Evolutionary conservation across 805 yeast species (phyloP).

Genomic region (Nakazawaea ishiwadae): DNA sequence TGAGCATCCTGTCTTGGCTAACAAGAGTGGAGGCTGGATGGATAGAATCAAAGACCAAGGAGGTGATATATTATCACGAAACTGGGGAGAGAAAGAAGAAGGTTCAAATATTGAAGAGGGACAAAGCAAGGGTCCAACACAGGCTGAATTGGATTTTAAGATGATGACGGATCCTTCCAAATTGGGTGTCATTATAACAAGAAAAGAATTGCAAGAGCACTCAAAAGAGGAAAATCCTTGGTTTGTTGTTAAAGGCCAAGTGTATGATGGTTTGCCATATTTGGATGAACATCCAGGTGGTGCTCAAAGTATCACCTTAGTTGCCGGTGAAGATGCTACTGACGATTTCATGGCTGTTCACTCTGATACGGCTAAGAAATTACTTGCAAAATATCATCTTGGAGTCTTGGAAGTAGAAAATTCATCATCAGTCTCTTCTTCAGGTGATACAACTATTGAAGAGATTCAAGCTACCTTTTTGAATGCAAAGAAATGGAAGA

Average conservation of each 20-base stretch:
- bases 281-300: conserved; percentile 30
- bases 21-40: conserved; percentile 30
- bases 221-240: conserved; percentile 19
- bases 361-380: conserved; percentile 23
- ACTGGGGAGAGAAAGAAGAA: conserved; percentile 26
- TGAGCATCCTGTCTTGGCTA: conserved; percentile 25
- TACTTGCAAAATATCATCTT: conserved; percentile 23
- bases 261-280: conserved; percentile 29
- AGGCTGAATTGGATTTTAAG: conserved; percentile 19
- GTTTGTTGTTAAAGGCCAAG: conserved; percentile 29
- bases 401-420: conserved; percentile 18
- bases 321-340: conserved; percentile 25
- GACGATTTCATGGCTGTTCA: conserved; percentile 31
- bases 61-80: conserved; percentile 25
- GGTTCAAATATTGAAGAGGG: conserved; percentile 9
- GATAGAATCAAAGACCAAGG: conserved; percentile 28
- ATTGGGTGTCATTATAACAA: conserved; percentile 16
- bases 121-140: conserved; percentile 14
- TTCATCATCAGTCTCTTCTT: no score
- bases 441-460: background rate
- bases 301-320: conserved; percentile 20
- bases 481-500: conserved; percentile 27
- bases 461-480: conserved; percentile 17
- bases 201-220: conserved; percentile 18
- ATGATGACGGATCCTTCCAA: conserved; percentile 26